phyloP scores from a whole-genome alignment of 108 stramenopile genomes.

The Aurantiochytrium sp. region DNA sequence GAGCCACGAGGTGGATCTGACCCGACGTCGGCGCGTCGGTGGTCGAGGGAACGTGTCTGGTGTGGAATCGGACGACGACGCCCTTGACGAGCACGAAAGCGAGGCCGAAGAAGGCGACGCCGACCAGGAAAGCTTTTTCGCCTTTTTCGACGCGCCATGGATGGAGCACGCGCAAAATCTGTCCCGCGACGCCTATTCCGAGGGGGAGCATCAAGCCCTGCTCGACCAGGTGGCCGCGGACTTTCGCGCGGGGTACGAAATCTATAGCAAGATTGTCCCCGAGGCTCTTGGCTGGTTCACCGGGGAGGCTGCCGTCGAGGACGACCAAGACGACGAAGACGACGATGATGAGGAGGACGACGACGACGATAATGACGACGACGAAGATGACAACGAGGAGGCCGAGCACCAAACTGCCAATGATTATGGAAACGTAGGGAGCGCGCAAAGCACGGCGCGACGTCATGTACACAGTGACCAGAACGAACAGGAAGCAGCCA shows the following conservation, averaged over 20 bases:
- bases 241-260: background rate
- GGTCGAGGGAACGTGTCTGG: too few relatives aligned
- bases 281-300: conserved; percentile 16
- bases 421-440: too few relatives aligned
- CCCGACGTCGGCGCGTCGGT: background rate
- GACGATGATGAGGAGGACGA: conserved; percentile 1
- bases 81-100: background rate
- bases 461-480: too few relatives aligned
- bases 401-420: too few relatives aligned
- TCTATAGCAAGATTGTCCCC: conserved; percentile 13
- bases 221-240: background rate
- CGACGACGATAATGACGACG: background rate
- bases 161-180: background rate
- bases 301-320: background rate
- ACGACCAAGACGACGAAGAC: background rate
- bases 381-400: background rate
- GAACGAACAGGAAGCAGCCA: too few relatives aligned
- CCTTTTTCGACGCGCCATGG: background rate
- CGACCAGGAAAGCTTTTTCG: background rate
- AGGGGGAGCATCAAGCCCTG: background rate
- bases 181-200: background rate
- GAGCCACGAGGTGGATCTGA: background rate
- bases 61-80: background rate
- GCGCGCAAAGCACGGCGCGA: too few relatives aligned
- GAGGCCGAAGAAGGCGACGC: background rate